Evolutionary conservation across 2,329 filamentous ascomycete species (phyloP).

Genomic region (Capronia epimyces): DNA sequence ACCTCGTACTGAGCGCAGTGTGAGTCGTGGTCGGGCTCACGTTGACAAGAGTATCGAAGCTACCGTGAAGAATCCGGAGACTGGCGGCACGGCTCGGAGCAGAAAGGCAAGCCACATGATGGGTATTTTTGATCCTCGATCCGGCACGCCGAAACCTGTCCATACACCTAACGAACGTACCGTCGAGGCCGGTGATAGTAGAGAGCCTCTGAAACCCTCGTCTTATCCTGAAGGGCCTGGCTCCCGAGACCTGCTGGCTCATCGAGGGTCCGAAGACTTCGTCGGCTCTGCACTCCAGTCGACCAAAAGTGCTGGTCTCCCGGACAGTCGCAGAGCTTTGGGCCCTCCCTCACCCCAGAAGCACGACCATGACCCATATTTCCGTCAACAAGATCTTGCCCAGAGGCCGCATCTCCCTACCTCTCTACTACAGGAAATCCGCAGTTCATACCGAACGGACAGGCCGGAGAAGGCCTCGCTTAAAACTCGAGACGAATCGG

Average conservation of each 20-base stretch:
- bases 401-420: slow-evolving; percentile 41
- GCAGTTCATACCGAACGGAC: slow-evolving; percentile 6
- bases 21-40: slow-evolving; percentile 42
- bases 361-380: slow-evolving; percentile 29
- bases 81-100: slow-evolving; percentile 51
- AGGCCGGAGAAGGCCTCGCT: neutral
- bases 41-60: slow-evolving; percentile 61
- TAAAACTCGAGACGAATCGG: neutral
- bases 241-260: slow-evolving; percentile 5
- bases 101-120: slow-evolving; percentile 62
- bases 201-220: slow-evolving; percentile 8
- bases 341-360: slow-evolving; percentile 7
- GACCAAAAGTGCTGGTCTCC: slow-evolving; percentile 1
- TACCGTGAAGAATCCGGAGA: slow-evolving; percentile 54
- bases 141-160: slow-evolving; percentile 11
- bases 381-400: slow-evolving; percentile 31
- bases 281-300: neutral
- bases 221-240: slow-evolving; percentile 15
- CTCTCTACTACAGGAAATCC: slow-evolving; percentile 52
- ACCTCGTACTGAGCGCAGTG: slow-evolving; percentile 35
- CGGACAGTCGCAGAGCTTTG: neutral
- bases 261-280: slow-evolving; percentile 9
- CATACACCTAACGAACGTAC: slow-evolving; percentile 5
- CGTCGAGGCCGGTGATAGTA: neutral
- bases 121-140: slow-evolving; percentile 52